Evolutionary conservation across 2,329 filamentous ascomycete genomes (phyloP), one percentile per base, ranked within the genome.

Genomic region (Myriosclerotinia scirpicola): DNA sequence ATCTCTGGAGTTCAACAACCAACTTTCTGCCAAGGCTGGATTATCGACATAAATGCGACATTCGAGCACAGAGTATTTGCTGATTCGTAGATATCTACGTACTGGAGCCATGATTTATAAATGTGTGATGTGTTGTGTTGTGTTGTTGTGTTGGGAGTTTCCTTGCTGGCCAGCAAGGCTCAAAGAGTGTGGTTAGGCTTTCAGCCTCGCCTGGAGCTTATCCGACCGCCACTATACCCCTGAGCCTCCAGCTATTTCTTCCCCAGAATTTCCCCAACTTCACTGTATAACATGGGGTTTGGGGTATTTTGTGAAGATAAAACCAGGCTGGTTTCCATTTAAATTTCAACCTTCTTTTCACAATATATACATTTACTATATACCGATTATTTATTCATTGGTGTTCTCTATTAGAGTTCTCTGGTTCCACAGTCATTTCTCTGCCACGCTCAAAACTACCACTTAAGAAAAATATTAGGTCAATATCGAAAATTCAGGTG

Each of bases 11-110:
- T 90, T 90, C 71, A 97, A 85, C 22, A 99, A 86, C 88, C 96
- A 97, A 75, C 89, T 88, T 71, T 92, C 86, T 34, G 87, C 87
- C 68, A 97, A 87, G 15, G 90, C 87, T 0, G 95, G 95, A 73
- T 94, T 93, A 71, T 98, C 94, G 56, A 97, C 87, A 78, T 98
- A 98, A 72, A 99, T 95, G 71, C 93, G 93, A 71, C 92, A 93
- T 83, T 99, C 95, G n/a, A 99, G 85, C 42, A 97, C 93, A 5
- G 94, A 97, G 78, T 92, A 91, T 76, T 94, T 93, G 65, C 91
- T 94, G 73, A 98, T 96, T 63, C 94, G 87, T 65, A 98, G 84
- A 77, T 98, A 97, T 73, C 93, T 87, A 67, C 93, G 88, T 58
- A 97, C 87, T 14, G 93, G 93, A 15, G 93, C 90, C 93, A 97